phyloP scores from a whole-genome alignment of 176 grass and related monocot genomes.

The Leersia perrieri region DNA sequence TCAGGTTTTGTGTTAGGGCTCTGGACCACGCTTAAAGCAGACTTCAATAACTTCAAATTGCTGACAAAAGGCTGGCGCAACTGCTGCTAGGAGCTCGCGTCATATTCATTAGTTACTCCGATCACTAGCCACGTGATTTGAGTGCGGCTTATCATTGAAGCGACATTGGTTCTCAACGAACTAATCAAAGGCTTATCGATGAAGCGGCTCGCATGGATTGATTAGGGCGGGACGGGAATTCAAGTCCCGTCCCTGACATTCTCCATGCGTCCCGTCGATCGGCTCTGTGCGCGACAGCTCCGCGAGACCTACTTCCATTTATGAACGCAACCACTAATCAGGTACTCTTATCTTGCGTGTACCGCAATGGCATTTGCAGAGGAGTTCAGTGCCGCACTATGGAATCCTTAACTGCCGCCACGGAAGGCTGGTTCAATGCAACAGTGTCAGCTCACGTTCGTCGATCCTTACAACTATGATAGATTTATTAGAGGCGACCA shows the following conservation, averaged over 20 bases:
- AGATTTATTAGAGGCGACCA: not conserved
- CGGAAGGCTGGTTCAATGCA: conserved; percentile 28
- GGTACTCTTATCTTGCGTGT: not conserved
- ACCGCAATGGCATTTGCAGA: conserved; percentile 7
- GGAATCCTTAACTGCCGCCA: conserved; percentile 14
- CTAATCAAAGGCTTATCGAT: not conserved
- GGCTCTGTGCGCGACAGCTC: conserved; percentile 29
- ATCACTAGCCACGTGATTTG: not conserved
- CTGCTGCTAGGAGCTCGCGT: not conserved
- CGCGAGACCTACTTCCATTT: conserved; percentile 31
- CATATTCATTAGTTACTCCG: not conserved
- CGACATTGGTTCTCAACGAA: not conserved
- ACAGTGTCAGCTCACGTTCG: conserved; percentile 6
- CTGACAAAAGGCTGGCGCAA: not conserved
- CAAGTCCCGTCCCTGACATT: conserved; percentile 16
- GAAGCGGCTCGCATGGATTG: not conserved
- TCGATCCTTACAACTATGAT: not conserved
- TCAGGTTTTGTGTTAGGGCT: not conserved
- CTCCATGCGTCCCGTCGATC: not conserved
- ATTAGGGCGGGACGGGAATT: not conserved
- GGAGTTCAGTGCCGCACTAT: not conserved
- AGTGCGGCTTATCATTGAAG: not conserved
- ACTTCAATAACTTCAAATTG: not conserved
- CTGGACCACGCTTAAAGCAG: not conserved
- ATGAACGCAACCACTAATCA: conserved; percentile 15